Evolutionary conservation across 306 rosid genomes (phyloP), one percentile per base, ranked within the genome.

Genomic region (Glycine tomentella): DNA sequence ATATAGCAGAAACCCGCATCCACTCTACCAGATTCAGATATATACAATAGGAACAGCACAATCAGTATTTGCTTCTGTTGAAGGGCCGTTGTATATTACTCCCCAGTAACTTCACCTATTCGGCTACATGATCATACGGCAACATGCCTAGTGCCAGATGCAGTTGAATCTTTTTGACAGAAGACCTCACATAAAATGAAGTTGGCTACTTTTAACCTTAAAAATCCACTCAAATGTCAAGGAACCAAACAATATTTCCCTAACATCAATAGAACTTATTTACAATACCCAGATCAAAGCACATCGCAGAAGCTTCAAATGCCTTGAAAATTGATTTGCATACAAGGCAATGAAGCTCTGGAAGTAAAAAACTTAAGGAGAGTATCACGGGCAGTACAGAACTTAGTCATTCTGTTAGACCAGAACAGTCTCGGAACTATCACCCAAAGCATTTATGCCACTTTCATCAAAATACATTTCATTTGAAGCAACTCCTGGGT

Each of bases 321-420:
- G 84, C 87, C 90, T 87, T 78, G 83, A 77, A 82, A 85, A 86
- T 72, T 80, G 84, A 85, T 11, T 77, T 74, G 81, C 76, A 69
- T 31, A 81, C 56, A 82, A 83, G 81, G 80, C 75, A 45, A 40
- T 58, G 85, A 71, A 56, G 48, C 76, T 55, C 38, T 69, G 77
- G 38, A 55, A 84, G 81, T 1, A 25, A 25, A 83, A 76, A 75
- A 3, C 20, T 55, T 12, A 61, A 25, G 62, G 79, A 67, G 79
- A 67, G 56, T 59, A 44, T 76, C 76, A 59, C 67, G 53, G 49
- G 86, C 84, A 6, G 49, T 51, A 84, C 20, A 72, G 78, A 87
- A 84, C 88, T 82, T 79, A 20, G 63, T 63, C 65, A 74, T 80
- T 79, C 69, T 82, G 56, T 79, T 73, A 75, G 13, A 56, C 73